These are phyloP conservation scores for Ustulina deusta DNA, from an alignment of 2,329 filamentous ascomycete species.

Conservation along the genomic window DNA sequence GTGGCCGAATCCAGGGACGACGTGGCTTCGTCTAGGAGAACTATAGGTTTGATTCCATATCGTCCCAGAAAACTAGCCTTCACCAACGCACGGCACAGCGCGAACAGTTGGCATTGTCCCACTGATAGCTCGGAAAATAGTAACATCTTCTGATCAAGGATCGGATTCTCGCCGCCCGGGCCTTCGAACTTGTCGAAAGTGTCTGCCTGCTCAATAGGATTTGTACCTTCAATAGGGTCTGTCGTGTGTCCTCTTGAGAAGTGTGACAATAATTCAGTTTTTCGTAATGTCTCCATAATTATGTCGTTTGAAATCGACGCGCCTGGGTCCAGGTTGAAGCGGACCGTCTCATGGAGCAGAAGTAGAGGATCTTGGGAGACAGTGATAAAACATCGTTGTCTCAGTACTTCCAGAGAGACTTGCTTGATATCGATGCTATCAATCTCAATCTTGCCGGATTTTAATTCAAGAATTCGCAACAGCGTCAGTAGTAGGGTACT, in stretches of 20 bases:
- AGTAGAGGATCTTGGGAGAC: conserved; percentile 50
- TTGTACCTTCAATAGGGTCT: too few species aligned
- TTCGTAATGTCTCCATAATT: conserved; percentile 31
- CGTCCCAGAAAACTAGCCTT: conserved; percentile 36
- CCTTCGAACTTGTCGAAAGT: too few species aligned
- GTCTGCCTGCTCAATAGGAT: too few species aligned
- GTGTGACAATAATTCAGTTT: conserved; percentile 10
- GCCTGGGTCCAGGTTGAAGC: conserved; percentile 50
- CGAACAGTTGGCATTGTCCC: conserved; percentile 52
- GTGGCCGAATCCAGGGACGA: conserved; percentile 52
- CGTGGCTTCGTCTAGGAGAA: conserved; percentile 52
- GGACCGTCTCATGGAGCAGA: conserved; percentile 46
- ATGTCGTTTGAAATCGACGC: conserved; percentile 39
- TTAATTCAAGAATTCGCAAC: conserved; percentile 45
- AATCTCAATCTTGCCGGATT: conserved; percentile 46
- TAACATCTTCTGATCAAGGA: conserved; percentile 47
- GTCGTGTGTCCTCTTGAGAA: too few species aligned
- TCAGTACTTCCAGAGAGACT: conserved; percentile 42
- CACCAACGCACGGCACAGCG: conserved; percentile 50
- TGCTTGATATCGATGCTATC: conserved; percentile 48
- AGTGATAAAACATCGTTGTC: conserved; percentile 49
- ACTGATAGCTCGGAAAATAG: conserved; percentile 48
- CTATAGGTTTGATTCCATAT: conserved; percentile 46
- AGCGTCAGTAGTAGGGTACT: conserved; percentile 45
- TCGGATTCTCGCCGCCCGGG: conserved; percentile 14